Base-by-base conservation (phyloP, 192 early-diverging fungal genomes). In the Backusella westeae region DNA sequence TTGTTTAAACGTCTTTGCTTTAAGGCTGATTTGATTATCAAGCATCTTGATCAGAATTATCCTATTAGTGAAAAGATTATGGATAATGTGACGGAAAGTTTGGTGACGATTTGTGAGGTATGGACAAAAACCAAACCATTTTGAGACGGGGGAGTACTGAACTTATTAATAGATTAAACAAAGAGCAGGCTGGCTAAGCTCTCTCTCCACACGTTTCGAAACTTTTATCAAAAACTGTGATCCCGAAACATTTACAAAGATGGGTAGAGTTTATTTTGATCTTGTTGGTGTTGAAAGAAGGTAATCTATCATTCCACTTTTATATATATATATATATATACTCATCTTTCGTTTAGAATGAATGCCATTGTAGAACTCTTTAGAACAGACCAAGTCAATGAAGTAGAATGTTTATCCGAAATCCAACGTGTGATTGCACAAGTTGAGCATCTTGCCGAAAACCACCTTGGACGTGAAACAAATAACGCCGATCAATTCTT, bases 1-100 rank as follows among this genome's bases (percentile, higher is more conserved):
- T 75, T 96, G 39, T 90, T 98, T 75, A 88, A 90, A 79, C 90
- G 97, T 8, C 78, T 98, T 34, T 85, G 85, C 8, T 95, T 93
- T 85, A 98, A 98, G 84, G 78, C 91, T 2, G 89, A 92, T 26
- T 82, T 97, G 29, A 84, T 93, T 59, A 87, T 88, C 75, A 87
- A 86, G 71, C 91, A 95, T 81, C 76, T 93, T 35, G 91, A 94
- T 66, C 88, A 86, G 69, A 83, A 80, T 38, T 83, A 86, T 42
- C 73, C 81, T 36, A 82, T 86, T 23, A 81, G 87, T 36, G 89
- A 91, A 71, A 90, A 91, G 72, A 86, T 88, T 49, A 75, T 87
- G 34, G 75, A 84, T 12, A 70, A 67, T 41, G 80, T 91, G 19
- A 84, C 87, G 0, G 80, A 87, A 34, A 83, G 87, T 66, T 87